These are phyloP conservation scores for Arthrinium phaeospermum DNA, from an alignment of 2,329 filamentous ascomycete genomes.

Conservation along the genomic window DNA sequence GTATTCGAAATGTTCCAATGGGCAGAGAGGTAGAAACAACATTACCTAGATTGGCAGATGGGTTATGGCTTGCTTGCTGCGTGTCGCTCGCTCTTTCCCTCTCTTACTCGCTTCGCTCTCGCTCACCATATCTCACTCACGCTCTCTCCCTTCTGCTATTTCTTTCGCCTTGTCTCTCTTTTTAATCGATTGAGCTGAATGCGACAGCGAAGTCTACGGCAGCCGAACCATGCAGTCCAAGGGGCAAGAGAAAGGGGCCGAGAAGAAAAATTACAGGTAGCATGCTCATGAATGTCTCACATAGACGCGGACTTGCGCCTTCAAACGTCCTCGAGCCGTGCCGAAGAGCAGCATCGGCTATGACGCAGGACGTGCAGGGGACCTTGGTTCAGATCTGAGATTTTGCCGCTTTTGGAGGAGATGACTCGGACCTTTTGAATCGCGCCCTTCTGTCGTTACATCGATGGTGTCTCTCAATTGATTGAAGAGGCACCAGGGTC, in stretches of 20 bases:
- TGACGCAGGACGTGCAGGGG: conserved; percentile 17
- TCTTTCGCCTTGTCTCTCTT: conserved; percentile 10
- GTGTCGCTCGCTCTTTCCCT: background rate
- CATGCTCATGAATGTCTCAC: conserved; percentile 18
- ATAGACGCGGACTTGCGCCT: conserved; percentile 19
- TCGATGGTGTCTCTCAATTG: conserved; percentile 5
- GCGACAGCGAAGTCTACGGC: background rate
- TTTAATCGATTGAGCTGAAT: background rate
- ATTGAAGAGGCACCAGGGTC: background rate
- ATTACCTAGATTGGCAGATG: background rate
- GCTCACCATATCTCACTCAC: background rate
- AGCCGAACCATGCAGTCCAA: background rate
- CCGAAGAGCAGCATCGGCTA: conserved; percentile 22
- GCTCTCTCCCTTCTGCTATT: background rate
- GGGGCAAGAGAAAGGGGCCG: background rate
- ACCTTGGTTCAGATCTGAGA: conserved; percentile 21
- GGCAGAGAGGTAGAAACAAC: background rate
- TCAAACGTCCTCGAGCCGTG: conserved; percentile 21
- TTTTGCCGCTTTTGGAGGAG: conserved; percentile 14
- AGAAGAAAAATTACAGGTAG: background rate
- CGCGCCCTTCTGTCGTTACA: conserved; percentile 16
- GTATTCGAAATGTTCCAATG: background rate
- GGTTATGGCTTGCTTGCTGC: background rate
- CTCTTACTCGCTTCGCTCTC: background rate
- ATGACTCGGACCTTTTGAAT: conserved; percentile 20